A percentile compares a stretch with the other conserved stretches of the same genome.
phyloP scores from a whole-genome alignment of 805 yeast genomes.

The Spathaspora girioi region DNA sequence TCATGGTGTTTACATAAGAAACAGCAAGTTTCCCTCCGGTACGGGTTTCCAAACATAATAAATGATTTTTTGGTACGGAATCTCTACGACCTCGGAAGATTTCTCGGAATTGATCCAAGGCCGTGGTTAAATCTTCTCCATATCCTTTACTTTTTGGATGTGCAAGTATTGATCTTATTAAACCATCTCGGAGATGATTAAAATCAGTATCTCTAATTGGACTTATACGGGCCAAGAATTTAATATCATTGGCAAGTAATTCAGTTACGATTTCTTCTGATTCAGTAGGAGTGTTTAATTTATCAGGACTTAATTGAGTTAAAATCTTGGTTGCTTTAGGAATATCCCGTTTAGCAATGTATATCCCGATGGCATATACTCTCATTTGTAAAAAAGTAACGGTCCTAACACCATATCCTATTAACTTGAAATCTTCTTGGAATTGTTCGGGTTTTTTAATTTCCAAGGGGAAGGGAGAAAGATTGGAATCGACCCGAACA shows the following conservation, averaged over 20 bases:
- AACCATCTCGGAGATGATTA: conserved; percentile 84
- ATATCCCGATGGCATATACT: conserved; percentile 85
- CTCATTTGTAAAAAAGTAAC: conserved; percentile 81
- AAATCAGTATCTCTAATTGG: conserved; percentile 92
- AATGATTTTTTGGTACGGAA: conserved; percentile 72
- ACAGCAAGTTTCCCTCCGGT: conserved; percentile 25
- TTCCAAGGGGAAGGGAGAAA: conserved; percentile 45
- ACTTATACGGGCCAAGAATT: conserved; percentile 69
- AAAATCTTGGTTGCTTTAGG: conserved; percentile 29
- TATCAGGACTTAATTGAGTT: conserved; percentile 19
- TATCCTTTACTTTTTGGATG: conserved; percentile 53
- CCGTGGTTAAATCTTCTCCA: conserved; percentile 44
- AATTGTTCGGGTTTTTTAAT: conserved; percentile 17
- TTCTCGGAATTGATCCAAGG: conserved; percentile 62
- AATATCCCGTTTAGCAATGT: conserved; percentile 62
- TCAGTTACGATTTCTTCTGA: conserved; percentile 48
- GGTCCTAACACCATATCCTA: conserved; percentile 79
- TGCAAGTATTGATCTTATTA: conserved; percentile 73
- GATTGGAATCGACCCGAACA: conserved; percentile 46
- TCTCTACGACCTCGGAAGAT: conserved; percentile 60
- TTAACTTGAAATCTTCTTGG: conserved; percentile 42
- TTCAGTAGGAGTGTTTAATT: conserved; percentile 44
- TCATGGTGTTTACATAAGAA: conserved; percentile 25
- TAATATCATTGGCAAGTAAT: conserved; percentile 56
- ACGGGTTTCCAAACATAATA: conserved; percentile 55